Percentiles rank a stretch among this genome's conserved stretches.
Conservation (phyloP, 805 yeast genomes). For the Ogataea allantospora region DNA sequence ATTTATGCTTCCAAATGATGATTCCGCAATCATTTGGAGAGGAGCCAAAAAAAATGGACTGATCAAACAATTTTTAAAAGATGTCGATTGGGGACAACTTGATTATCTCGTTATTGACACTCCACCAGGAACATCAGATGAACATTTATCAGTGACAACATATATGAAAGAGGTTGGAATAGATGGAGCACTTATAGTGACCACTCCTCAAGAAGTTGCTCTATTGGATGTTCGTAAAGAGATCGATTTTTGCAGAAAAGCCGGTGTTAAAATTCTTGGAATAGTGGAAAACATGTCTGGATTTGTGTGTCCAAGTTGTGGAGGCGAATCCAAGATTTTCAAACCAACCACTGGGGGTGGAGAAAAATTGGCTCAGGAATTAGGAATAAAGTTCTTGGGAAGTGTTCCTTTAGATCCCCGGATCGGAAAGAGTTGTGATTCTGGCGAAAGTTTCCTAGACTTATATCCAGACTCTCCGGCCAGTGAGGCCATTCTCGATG, state of each 20-base stretch:
- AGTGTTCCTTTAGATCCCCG: constrained; percentile 95
- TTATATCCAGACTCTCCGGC: constrained; percentile 91
- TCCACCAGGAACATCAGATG: constrained; percentile 99
- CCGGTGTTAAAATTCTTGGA: constrained; percentile 81
- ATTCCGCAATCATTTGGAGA: constrained; percentile 95
- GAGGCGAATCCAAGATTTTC: constrained; percentile 86
- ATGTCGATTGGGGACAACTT: constrained; percentile 90
- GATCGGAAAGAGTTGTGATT: constrained; percentile 84
- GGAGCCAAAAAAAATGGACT: constrained; percentile 94
- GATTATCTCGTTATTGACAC: constrained; percentile 92
- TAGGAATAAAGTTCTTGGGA: constrained; percentile 78
- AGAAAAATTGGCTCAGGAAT: constrained; percentile 72
- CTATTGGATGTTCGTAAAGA: constrained; percentile 93
- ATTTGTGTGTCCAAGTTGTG: constrained; percentile 93
- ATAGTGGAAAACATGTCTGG: constrained; percentile 98
- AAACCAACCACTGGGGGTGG: constrained; percentile 99
- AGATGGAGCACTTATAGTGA: constrained; percentile 92
- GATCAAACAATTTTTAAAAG: constrained; percentile 89
- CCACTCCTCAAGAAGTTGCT: constrained; percentile 98
- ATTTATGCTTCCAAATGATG: constrained; percentile 89
- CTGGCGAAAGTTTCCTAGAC: constrained; percentile 82
- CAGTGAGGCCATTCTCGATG: constrained; percentile 76
- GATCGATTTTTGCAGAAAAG: constrained; percentile 90
- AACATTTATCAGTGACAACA: constrained; percentile 85
- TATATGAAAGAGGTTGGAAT: constrained; percentile 87